These are phyloP conservation scores for Choricystis sp. DNA, from an alignment of 139 green algal genomes.

Conservation along the genomic window DNA sequence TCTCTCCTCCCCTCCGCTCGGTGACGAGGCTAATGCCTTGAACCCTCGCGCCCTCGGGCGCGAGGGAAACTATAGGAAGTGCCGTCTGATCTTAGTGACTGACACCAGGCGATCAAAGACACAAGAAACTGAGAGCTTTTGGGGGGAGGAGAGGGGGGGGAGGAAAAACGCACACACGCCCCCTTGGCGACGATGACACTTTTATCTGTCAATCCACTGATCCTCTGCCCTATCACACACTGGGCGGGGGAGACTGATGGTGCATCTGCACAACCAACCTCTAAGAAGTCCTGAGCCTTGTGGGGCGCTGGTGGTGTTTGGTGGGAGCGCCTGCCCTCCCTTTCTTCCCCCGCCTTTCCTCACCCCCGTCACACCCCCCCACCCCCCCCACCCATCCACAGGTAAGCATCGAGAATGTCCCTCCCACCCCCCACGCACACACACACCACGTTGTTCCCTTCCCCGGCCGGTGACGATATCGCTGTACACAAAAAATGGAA, in stretches of 20 bases:
- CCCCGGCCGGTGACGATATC: not conserved
- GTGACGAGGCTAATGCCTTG: constrained; percentile 12
- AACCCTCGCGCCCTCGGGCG: too few species aligned
- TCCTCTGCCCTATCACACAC: too few species aligned
- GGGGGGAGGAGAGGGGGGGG: not conserved
- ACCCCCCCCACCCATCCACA: not conserved
- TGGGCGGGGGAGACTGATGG: constrained; percentile 1
- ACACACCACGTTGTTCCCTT: not conserved
- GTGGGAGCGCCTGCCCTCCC: not conserved
- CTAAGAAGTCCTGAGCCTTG: constrained; percentile 17
- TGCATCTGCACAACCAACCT: constrained; percentile 4
- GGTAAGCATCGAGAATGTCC: not conserved
- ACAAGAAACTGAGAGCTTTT: not conserved
- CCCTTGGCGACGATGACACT: constrained; percentile 8
- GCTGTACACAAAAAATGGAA: constrained; percentile 5
- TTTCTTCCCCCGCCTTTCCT: not conserved
- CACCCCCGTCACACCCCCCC: not conserved
- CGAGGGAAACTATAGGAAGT: constrained; percentile 18
- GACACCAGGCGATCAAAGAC: constrained; percentile 2
- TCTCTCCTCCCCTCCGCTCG: too few species aligned
- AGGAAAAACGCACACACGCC: too few species aligned
- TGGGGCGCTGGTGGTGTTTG: not conserved
- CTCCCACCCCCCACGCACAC: not conserved
- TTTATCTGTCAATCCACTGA: constrained; percentile 19
- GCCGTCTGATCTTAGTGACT: constrained; percentile 25